Percentiles rank a stretch among this genome's conserved stretches.
Conservation (phyloP, 2,329 filamentous ascomycete genomes). For the Colletotrichum karsti region DNA sequence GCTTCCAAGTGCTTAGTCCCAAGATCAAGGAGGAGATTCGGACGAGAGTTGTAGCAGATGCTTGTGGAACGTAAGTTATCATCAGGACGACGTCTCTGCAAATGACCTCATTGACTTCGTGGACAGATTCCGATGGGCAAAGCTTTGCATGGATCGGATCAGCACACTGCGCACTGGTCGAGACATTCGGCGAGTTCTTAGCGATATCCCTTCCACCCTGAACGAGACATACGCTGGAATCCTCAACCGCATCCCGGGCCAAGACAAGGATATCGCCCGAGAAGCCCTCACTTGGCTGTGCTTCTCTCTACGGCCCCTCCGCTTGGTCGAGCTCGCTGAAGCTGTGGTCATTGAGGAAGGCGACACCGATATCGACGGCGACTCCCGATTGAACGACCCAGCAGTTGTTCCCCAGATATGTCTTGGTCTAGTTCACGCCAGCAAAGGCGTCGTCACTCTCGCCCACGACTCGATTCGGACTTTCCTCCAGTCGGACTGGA, state of each 20-base stretch:
- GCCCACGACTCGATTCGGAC: slow-evolving; percentile 35
- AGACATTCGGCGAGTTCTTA: slow-evolving; percentile 32
- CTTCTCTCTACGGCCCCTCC: slow-evolving; percentile 35
- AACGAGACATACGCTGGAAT: slow-evolving; percentile 34
- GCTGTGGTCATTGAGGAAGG: slow-evolving; percentile 36
- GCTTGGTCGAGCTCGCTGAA: slow-evolving; percentile 35
- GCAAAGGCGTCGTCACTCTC: slow-evolving; percentile 29
- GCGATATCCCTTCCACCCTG: slow-evolving; percentile 33
- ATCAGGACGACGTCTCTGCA: background rate
- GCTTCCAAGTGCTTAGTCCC: slow-evolving; percentile 30
- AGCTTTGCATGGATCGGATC: slow-evolving; percentile 36
- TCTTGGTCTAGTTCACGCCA: slow-evolving; percentile 29
- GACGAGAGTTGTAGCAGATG: slow-evolving; percentile 28
- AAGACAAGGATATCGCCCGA: slow-evolving; percentile 34
- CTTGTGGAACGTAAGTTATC: slow-evolving; percentile 34
- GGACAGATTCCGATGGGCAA: slow-evolving; percentile 38
- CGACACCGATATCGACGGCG: slow-evolving; percentile 34
- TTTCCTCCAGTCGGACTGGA: slow-evolving; percentile 32
- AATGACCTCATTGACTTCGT: background rate
- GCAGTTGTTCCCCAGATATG: slow-evolving; percentile 31
- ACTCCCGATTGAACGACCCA: slow-evolving; percentile 33
- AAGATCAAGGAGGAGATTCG: slow-evolving; percentile 33
- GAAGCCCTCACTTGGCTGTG: slow-evolving; percentile 37
- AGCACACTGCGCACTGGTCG: slow-evolving; percentile 32
- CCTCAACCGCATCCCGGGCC: slow-evolving; percentile 32